These are phyloP conservation scores for Gnomoniopsis sp. DNA, from an alignment of 2,329 filamentous ascomycete species.

Conservation along the genomic window DNA sequence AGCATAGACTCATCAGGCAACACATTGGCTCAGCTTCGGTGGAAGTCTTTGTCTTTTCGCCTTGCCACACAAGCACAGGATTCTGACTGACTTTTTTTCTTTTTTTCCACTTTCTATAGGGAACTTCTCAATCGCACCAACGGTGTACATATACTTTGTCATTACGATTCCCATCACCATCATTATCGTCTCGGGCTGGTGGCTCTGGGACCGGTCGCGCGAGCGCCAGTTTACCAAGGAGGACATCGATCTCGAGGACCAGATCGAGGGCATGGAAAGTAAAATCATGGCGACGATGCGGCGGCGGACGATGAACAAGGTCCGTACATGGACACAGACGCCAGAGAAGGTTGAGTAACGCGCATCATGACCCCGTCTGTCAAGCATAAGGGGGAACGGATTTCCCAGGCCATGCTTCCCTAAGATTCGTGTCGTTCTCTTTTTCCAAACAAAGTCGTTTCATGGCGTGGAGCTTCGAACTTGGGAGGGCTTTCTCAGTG, in stretches of 20 bases:
- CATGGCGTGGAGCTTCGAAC: background rate
- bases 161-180: constrained; percentile 57
- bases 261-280: constrained; percentile 54
- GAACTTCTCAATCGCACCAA: constrained; percentile 41
- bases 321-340: constrained; percentile 46
- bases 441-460: background rate
- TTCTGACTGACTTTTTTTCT: background rate
- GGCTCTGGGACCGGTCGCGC: constrained; percentile 48
- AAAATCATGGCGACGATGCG: constrained; percentile 55
- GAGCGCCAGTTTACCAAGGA: constrained; percentile 46
- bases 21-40: background rate
- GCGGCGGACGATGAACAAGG: constrained; percentile 54
- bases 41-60: constrained; percentile 10
- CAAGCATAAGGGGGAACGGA: background rate
- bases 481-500: background rate
- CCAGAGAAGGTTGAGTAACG: constrained; percentile 17
- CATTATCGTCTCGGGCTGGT: constrained; percentile 53
- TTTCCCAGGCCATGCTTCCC: no score
- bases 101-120: background rate
- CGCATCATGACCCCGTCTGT: background rate
- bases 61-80: no score
- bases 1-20: background rate
- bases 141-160: constrained; percentile 62
- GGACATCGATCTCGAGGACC: constrained; percentile 49
- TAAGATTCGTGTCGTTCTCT: background rate